Conservation (phyloP, 768 basidiomycete genomes). For the Tulasnella sp. region DNA sequence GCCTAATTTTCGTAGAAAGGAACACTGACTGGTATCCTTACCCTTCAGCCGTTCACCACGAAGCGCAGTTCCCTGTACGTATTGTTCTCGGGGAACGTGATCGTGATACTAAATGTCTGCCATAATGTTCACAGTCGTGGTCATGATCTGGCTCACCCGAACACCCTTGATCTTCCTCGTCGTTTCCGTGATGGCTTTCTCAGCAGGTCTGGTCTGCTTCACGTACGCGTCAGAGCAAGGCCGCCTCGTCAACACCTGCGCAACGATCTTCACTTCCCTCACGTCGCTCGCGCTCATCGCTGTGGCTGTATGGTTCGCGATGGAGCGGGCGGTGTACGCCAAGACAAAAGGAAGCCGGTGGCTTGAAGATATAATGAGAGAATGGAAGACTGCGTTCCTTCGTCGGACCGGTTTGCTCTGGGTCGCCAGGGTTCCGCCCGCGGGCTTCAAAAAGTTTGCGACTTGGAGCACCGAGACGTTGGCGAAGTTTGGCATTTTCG, state of each 20-base stretch:
- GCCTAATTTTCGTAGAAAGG: not conserved
- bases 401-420: conserved; percentile 12
- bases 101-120: not conserved
- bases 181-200: conserved; percentile 35
- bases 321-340: conserved; percentile 35
- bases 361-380: conserved; percentile 9
- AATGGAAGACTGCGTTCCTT: not conserved
- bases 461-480: conserved; percentile 1
- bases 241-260: conserved; percentile 19
- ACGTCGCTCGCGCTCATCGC: conserved; percentile 34
- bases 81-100: conserved; percentile 45
- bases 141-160: conserved; percentile 35
- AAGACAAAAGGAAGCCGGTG: conserved; percentile 23
- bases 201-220: conserved; percentile 34
- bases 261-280: conserved; percentile 34
- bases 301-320: conserved; percentile 35
- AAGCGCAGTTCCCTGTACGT: conserved; percentile 34
- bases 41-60: conserved; percentile 32
- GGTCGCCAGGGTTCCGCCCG: conserved; percentile 12
- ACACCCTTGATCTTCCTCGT: conserved; percentile 37
- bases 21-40: not conserved
- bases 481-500: not conserved
- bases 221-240: conserved; percentile 32
- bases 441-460: not conserved
- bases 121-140: conserved; percentile 1